A percentile compares a stretch with the other conserved stretches of the same genome.
phyloP scores from a whole-genome alignment of 805 yeast genomes.

The Hanseniaspora valbyensis region DNA sequence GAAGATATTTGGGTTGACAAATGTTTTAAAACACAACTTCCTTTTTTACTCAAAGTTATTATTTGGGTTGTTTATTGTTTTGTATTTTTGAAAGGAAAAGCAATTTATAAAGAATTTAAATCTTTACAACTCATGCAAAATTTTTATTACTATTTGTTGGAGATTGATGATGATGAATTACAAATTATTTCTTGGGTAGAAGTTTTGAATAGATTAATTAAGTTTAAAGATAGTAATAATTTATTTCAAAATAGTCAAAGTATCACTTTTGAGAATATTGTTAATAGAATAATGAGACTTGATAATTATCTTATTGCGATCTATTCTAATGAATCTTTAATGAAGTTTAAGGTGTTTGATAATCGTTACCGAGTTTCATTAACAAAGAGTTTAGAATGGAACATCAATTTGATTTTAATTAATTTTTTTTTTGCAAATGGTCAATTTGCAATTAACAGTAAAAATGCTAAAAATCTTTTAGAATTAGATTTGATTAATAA shows the following conservation, averaged over 20 bases:
- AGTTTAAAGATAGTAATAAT: constrained; percentile 70
- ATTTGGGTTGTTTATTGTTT: constrained; percentile 51
- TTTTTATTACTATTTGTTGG: constrained; percentile 63
- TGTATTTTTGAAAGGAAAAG: constrained; percentile 41
- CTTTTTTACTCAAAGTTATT: constrained; percentile 44
- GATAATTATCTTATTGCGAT: constrained; percentile 90
- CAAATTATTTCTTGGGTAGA: constrained; percentile 91
- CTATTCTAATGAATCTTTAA: constrained; percentile 27
- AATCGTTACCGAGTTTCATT: constrained; percentile 32
- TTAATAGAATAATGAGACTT: constrained; percentile 88
- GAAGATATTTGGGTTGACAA: constrained; percentile 31
- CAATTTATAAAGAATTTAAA: constrained; percentile 50
- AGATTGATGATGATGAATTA: constrained; percentile 66
- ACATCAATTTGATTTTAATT: constrained; percentile 72
- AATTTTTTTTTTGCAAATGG: constrained; percentile 38
- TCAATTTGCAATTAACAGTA: constrained; percentile 55
- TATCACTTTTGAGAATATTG: constrained; percentile 85
- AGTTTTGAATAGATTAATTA: constrained; percentile 64
- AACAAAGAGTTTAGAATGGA: constrained; percentile 91
- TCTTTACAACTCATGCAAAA: constrained; percentile 62
- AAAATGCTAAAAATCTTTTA: constrained; percentile 52
- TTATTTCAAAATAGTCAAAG: constrained; percentile 47
- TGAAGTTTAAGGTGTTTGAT: constrained; percentile 6
- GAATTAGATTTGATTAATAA: constrained; percentile 64
- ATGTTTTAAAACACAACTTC: constrained; percentile 35